Conservation (phyloP, 2,329 filamentous ascomycete species). For the Trichoderma sp. region DNA sequence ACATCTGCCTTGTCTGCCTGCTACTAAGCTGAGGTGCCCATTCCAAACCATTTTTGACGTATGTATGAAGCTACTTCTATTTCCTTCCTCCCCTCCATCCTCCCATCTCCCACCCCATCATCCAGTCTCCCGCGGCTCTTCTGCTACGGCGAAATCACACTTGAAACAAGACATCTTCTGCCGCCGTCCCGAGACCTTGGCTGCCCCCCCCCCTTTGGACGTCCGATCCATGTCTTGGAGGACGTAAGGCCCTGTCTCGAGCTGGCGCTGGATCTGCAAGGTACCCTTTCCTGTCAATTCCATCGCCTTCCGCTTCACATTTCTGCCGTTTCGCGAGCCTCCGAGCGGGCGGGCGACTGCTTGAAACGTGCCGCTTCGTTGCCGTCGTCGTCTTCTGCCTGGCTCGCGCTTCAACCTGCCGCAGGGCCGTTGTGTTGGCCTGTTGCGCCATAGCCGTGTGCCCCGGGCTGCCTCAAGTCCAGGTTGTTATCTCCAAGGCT, state of each 20-base stretch:
- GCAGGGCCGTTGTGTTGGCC: background rate
- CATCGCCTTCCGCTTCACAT: conserved; percentile 7
- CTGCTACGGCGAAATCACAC: background rate
- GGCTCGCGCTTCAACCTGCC: background rate
- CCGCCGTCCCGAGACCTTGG: conserved; percentile 22
- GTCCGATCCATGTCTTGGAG: conserved; percentile 26
- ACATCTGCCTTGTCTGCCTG: too few species aligned
- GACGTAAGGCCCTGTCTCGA: conserved; percentile 2
- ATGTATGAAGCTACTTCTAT: conserved; percentile 3
- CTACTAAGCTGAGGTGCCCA: too few species aligned
- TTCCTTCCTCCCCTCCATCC: background rate
- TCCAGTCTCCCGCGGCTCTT: conserved; percentile 5
- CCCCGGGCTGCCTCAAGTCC: background rate
- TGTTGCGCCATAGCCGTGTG: conserved; percentile 8
- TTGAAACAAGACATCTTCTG: conserved; percentile 22
- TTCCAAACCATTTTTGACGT: conserved; percentile 6
- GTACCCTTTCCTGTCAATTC: conserved; percentile 30
- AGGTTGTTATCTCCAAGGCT: background rate
- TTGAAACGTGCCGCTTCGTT: background rate
- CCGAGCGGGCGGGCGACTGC: too few species aligned
- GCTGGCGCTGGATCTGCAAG: conserved; percentile 33
- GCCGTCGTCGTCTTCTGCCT: background rate
- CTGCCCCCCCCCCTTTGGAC: conserved; percentile 4
- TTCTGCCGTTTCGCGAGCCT: background rate
- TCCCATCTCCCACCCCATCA: background rate